Evolutionary conservation across 495 filamentous ascomycete genomes (phyloP), one percentile per base, ranked within the genome.

Genomic region (Aspergillus biplanus): DNA sequence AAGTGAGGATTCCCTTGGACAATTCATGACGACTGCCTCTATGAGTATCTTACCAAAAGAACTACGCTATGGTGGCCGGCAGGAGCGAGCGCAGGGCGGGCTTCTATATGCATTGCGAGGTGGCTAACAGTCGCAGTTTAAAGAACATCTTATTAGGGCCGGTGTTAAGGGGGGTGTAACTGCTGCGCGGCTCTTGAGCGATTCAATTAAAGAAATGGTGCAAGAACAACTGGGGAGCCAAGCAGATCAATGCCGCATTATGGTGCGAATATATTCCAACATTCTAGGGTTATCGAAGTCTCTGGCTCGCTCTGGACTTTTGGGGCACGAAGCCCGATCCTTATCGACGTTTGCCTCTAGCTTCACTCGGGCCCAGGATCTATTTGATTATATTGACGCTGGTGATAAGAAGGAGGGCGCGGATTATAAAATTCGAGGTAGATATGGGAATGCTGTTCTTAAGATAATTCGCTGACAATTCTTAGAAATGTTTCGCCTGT

Each of bases 361-460:
- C 35, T 89, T 90, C 66, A 88, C 80, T 21, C 79, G 84, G 4
- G 80, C 85, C 0, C 82, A 85, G 44, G 81, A 84, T 32, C 69
- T 87, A 4, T 87, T 85, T 66, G 86, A 87, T 42, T 85, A 86
- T 65, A 75, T 89, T 13, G 87, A 88, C 66, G 86, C 84, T 16
- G 86, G 85, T 11, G 79, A 86, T 63, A 78, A 82, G 35, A 86
- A 87, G 62, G 84, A 88, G 59, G 82, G 83, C n/a, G 82, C 85
- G 12, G 82, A 85, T 53, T 80, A 79, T 63, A 88, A 88, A 62
- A 80, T 88, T 69, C 70, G 84, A 83, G 82, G 80, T 86, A 67
- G 61, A 62, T 7, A 21, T 21, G 39, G n/a, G 3, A 31, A 7
- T 27, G 18, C 7, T 33, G 42, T 21, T 8, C 13, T 49, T 18